phyloP scores from a whole-genome alignment of 2,329 filamentous ascomycete species.

The Scorias spongiosa region DNA sequence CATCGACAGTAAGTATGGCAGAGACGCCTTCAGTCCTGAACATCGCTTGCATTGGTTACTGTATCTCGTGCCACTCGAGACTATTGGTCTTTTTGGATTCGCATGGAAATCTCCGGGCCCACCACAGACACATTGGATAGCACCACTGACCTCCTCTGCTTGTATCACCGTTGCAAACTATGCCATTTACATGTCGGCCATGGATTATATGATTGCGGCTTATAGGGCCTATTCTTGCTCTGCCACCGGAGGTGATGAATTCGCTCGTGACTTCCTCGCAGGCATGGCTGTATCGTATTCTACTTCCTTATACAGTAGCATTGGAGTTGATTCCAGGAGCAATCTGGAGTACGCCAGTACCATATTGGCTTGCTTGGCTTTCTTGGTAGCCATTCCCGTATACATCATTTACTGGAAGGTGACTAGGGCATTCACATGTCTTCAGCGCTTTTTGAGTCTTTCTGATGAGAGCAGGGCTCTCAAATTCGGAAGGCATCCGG shows the following conservation, averaged over 20 bases:
- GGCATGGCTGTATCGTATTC: constrained; percentile 56
- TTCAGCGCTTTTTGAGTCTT: neutral
- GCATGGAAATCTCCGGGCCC: constrained; percentile 53
- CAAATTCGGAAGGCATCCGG: neutral
- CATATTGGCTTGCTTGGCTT: neutral
- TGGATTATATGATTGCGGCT: constrained; percentile 53
- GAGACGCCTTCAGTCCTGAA: constrained; percentile 41
- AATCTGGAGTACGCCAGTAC: neutral
- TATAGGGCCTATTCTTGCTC: constrained; percentile 61
- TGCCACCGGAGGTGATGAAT: constrained; percentile 62
- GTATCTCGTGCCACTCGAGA: constrained; percentile 43
- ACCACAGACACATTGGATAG: constrained; percentile 47
- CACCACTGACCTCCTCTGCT: constrained; percentile 47
- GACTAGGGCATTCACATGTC: neutral
- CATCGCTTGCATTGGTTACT: constrained; percentile 50
- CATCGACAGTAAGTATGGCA: constrained; percentile 30
- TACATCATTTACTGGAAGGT: neutral
- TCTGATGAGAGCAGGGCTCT: neutral
- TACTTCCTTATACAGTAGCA: constrained; percentile 33
- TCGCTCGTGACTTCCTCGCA: constrained; percentile 57
- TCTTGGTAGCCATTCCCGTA: neutral
- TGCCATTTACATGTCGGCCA: constrained; percentile 19
- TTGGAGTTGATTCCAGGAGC: constrained; percentile 1
- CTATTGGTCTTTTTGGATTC: constrained; percentile 55
- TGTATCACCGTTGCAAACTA: constrained; percentile 56